A percentile compares a stretch with the other conserved stretches of the same genome.
Evolutionary conservation across 1,284 basidiomycete genomes (phyloP).

Genomic region (Ustilago sp.): DNA sequence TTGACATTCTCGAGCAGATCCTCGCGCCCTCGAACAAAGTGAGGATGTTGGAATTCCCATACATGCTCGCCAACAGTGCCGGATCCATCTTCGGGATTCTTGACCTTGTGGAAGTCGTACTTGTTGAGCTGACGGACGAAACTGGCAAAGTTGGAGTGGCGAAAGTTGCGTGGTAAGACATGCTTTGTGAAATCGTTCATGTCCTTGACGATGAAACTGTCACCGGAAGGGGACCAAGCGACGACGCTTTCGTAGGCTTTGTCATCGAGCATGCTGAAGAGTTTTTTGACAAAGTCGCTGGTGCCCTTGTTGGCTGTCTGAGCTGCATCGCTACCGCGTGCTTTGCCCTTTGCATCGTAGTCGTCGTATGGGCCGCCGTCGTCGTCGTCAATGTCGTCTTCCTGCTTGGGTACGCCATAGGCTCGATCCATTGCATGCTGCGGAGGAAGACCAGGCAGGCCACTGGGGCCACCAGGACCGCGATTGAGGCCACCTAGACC

Average conservation of each 20-base stretch:
- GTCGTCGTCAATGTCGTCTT: constrained; percentile 45
- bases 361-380: constrained; percentile 35
- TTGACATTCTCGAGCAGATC: constrained; percentile 88
- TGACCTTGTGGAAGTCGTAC: constrained; percentile 96
- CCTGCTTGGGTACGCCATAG: constrained; percentile 22
- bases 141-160: constrained; percentile 92
- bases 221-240: constrained; percentile 85
- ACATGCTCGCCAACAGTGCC: constrained; percentile 79
- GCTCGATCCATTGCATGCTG: constrained; percentile 23
- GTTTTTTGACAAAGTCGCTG: constrained; percentile 91
- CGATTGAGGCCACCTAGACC: constrained; percentile 8
- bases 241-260: constrained; percentile 80
- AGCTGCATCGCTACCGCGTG: constrained; percentile 18
- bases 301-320: constrained; percentile 50
- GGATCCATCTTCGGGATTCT: constrained; percentile 79
- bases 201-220: constrained; percentile 94
- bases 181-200: constrained; percentile 97
- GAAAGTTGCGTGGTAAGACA: constrained; percentile 92
- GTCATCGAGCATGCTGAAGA: constrained; percentile 91
- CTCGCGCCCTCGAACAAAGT: constrained; percentile 78
- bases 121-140: constrained; percentile 84
- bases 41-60: constrained; percentile 96
- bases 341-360: constrained; percentile 35
- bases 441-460: constrained; percentile 2
- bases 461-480: constrained; percentile 5